These are phyloP conservation scores for Ustilago tritici DNA, from an alignment of 1,284 basidiomycete species.

Conservation along the genomic window DNA sequence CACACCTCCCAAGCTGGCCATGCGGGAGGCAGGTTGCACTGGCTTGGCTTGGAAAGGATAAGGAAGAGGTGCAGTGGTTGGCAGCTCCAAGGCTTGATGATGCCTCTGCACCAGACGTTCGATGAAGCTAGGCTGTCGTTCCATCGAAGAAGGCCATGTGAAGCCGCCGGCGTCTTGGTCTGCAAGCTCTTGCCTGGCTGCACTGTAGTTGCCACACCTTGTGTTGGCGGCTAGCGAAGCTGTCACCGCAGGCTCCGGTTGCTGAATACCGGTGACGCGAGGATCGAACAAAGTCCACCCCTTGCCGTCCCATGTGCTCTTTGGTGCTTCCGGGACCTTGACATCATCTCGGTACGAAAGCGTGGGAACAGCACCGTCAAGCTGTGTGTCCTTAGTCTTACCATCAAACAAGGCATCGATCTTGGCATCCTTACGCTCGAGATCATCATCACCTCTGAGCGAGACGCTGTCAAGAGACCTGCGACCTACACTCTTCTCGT, in stretches of 20 bases:
- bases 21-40: constrained; percentile 36
- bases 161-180: constrained; percentile 39
- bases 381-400: background rate
- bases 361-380: constrained; percentile 16
- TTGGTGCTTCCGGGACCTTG: constrained; percentile 9
- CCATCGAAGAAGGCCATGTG: constrained; percentile 29
- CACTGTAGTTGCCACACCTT: constrained; percentile 42
- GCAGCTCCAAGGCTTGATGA: constrained; percentile 21
- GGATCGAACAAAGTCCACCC: constrained; percentile 46
- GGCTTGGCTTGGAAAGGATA: constrained; percentile 31
- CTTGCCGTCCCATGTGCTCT: constrained; percentile 42
- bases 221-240: background rate
- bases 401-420: constrained; percentile 22
- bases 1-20: constrained; percentile 39
- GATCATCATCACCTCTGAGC: constrained; percentile 27
- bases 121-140: constrained; percentile 50
- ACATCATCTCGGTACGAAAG: constrained; percentile 15
- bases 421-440: constrained; percentile 33
- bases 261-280: constrained; percentile 23
- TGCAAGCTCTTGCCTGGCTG: constrained; percentile 25
- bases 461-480: constrained; percentile 35
- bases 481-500: constrained; percentile 7
- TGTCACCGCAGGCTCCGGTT: constrained; percentile 19
- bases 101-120: constrained; percentile 41
- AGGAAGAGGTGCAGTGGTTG: constrained; percentile 24